A percentile compares a stretch with the other conserved stretches of the same genome.
These are phyloP conservation scores for Carallia pectinifolia DNA, from an alignment of 345 rosid species.

Conservation along the genomic window DNA sequence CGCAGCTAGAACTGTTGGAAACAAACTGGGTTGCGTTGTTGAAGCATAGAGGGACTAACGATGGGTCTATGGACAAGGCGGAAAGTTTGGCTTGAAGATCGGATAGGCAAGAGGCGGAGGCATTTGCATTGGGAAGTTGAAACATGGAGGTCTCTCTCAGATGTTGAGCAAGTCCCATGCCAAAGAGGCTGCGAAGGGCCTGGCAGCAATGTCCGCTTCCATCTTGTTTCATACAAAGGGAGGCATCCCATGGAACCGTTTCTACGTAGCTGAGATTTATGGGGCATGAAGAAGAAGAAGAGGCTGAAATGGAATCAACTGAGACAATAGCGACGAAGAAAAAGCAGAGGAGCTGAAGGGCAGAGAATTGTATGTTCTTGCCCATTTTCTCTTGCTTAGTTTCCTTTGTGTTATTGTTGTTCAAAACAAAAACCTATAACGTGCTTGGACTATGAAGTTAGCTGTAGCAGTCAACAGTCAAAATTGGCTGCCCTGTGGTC, in stretches of 20 bases:
- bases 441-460: too few relatives aligned
- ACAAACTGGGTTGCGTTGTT: conserved; percentile 36
- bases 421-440: not conserved
- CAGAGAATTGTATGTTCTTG: not conserved
- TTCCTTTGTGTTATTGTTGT: too few relatives aligned
- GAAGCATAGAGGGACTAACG: conserved; percentile 44
- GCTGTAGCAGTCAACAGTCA: not conserved
- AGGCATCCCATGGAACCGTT: conserved; percentile 56
- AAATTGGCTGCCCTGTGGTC: not conserved
- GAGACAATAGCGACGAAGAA: conserved; percentile 13
- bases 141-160: conserved; percentile 48
- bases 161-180: conserved; percentile 50
- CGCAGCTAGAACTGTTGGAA: conserved; percentile 37
- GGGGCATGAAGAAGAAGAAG: conserved; percentile 48
- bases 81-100: conserved; percentile 36
- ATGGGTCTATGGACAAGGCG: conserved; percentile 28
- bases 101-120: conserved; percentile 42
- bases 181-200: conserved; percentile 49
- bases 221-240: conserved; percentile 29
- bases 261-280: conserved; percentile 49
- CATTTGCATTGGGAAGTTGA: conserved; percentile 30
- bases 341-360: conserved; percentile 10
- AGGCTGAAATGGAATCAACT: conserved; percentile 5
- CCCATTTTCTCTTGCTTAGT: conserved; percentile 8
- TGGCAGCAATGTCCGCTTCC: conserved; percentile 43